Evolutionary conservation across 2,329 filamentous ascomycete species (phyloP).

Genomic region (Aspergillus texensis): DNA sequence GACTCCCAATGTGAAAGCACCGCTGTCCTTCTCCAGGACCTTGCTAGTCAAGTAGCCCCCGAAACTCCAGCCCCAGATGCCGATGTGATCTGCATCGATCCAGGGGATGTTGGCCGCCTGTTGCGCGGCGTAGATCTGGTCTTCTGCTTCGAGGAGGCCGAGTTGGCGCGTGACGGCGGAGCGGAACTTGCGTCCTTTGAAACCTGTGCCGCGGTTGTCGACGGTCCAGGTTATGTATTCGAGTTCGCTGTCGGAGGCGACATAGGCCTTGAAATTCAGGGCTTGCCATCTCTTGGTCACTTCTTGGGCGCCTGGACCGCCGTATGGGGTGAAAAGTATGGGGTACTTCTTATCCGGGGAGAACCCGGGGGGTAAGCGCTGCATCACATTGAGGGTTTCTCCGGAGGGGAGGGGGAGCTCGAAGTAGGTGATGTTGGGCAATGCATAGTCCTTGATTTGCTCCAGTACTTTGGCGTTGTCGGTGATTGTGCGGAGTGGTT

Average conservation of each 20-base stretch:
- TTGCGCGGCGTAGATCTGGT: constrained; percentile 69
- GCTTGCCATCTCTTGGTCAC: constrained; percentile 60
- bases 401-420: constrained; percentile 65
- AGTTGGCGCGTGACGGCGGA: constrained; percentile 61
- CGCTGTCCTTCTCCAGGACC: constrained; percentile 64
- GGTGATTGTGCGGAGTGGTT: constrained; percentile 60
- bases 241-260: constrained; percentile 68
- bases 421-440: constrained; percentile 67
- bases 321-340: constrained; percentile 68
- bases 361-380: constrained; percentile 67
- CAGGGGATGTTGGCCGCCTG: constrained; percentile 55
- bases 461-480: constrained; percentile 61
- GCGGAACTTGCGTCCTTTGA: constrained; percentile 65
- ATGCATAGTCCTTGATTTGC: constrained; percentile 60
- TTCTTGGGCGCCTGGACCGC: constrained; percentile 66
- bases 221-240: constrained; percentile 69
- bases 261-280: constrained; percentile 64
- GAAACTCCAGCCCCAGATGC: constrained; percentile 71
- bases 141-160: constrained; percentile 64
- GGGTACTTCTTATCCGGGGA: constrained; percentile 66
- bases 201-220: constrained; percentile 69
- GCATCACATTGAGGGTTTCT: constrained; percentile 65
- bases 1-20: constrained; percentile 63
- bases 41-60: constrained; percentile 69
- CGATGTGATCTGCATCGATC: constrained; percentile 62